Conservation (phyloP, 2,329 filamentous ascomycete species). For the Botrytis hyacinthi region DNA sequence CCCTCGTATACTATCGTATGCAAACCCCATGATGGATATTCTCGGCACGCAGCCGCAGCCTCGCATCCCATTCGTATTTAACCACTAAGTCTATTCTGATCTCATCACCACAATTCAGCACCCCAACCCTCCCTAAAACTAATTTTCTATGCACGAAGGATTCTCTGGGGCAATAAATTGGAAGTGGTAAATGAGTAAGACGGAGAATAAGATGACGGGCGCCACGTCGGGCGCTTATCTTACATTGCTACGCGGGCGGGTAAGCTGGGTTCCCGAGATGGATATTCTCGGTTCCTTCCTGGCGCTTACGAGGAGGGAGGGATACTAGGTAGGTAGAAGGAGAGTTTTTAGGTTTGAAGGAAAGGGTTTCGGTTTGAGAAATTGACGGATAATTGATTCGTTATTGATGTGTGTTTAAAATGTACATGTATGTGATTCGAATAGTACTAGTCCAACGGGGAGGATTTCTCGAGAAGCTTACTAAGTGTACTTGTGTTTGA, state of each 20-base stretch:
- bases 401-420: background rate
- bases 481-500: background rate
- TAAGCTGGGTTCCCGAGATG: background rate
- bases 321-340: background rate
- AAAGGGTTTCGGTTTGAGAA: background rate
- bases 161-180: background rate
- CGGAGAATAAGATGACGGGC: background rate
- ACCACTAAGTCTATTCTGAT: background rate
- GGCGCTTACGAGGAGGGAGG: background rate
- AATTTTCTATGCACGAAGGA: background rate
- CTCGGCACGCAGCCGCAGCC: background rate
- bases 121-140: background rate
- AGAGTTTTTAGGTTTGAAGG: background rate
- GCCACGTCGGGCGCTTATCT: background rate
- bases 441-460: background rate
- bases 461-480: background rate
- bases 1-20: background rate
- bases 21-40: background rate
- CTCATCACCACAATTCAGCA: background rate
- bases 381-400: background rate
- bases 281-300: background rate
- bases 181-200: background rate
- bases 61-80: background rate
- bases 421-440: background rate
- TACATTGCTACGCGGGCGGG: background rate